phyloP scores from a whole-genome alignment of 2,329 filamentous ascomycete species.

The Rugonectria rugulosa region DNA sequence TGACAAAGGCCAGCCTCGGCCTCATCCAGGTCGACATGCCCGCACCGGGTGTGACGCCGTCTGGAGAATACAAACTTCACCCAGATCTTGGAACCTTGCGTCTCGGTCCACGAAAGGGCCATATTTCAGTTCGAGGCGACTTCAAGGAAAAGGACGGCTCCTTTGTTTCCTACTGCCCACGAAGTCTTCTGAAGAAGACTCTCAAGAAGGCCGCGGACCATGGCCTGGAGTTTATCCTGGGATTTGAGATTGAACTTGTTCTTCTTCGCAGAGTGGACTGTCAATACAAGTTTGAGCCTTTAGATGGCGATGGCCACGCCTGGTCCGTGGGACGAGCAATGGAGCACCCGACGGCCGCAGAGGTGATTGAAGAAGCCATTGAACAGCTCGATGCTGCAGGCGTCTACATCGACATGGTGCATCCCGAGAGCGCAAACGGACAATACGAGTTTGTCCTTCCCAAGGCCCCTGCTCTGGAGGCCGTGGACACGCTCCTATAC shows the following conservation, averaged over 20 bases:
- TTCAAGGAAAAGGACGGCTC: slow-evolving; percentile 67
- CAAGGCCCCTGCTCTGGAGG: slow-evolving; percentile 66
- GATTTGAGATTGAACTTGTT: slow-evolving; percentile 84
- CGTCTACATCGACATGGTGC: slow-evolving; percentile 75
- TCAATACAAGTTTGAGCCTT: slow-evolving; percentile 47
- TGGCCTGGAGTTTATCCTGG: slow-evolving; percentile 68
- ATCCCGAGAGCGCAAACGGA: slow-evolving; percentile 75
- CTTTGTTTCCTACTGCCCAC: slow-evolving; percentile 66
- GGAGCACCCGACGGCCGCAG: slow-evolving; percentile 62
- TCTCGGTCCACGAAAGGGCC: slow-evolving; percentile 63
- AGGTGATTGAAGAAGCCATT: slow-evolving; percentile 72
- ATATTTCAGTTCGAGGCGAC: slow-evolving; percentile 72
- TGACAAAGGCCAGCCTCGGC: slow-evolving; percentile 70
- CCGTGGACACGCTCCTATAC: slow-evolving; percentile 76
- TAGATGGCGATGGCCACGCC: slow-evolving; percentile 70
- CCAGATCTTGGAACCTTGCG: slow-evolving; percentile 72
- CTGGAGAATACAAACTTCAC: slow-evolving; percentile 71
- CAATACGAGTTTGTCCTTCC: slow-evolving; percentile 82
- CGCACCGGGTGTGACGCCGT: slow-evolving; percentile 60
- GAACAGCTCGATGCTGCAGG: slow-evolving; percentile 65
- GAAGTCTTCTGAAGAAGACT: slow-evolving; percentile 65
- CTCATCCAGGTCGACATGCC: slow-evolving; percentile 72
- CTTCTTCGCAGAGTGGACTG: slow-evolving; percentile 62
- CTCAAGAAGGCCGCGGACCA: slow-evolving; percentile 59
- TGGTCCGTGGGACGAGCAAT: slow-evolving; percentile 74